A percentile compares a stretch with the other conserved stretches of the same genome.
Evolutionary conservation across 257 asterid species (phyloP).

Genomic region (Gentiana dahurica): DNA sequence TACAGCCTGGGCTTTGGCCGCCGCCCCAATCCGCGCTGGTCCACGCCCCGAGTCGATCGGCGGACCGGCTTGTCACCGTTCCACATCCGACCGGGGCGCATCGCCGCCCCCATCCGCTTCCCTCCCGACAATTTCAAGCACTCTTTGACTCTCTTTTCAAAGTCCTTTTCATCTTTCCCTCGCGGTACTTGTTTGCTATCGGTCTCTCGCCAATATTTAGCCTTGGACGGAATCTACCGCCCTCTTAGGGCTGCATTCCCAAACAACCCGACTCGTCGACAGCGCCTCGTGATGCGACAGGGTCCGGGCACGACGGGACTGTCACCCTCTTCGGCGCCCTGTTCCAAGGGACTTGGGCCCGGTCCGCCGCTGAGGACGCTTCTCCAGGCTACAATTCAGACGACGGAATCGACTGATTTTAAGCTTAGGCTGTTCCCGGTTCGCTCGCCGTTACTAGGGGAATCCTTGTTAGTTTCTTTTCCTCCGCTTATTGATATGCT

Average conservation of each 20-base stretch:
- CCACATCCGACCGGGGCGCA: slow-evolving; percentile 41
- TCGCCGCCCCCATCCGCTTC: slow-evolving; percentile 49
- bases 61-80: not conserved
- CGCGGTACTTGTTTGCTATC: no score
- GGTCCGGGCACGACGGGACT: no score
- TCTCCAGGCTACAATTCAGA: not conserved
- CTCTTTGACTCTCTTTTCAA: slow-evolving; percentile 26
- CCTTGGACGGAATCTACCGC: not conserved
- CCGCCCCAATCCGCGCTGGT: no score
- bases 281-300: no score
- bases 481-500: slow-evolving; percentile 16
- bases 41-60: no score
- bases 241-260: not conserved
- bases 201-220: no score
- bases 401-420: not conserved
- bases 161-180: no score
- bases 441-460: slow-evolving; percentile 38
- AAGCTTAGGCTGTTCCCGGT: slow-evolving; percentile 28
- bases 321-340: no score
- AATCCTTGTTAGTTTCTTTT: slow-evolving; percentile 19
- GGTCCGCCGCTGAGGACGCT: no score
- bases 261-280: not conserved
- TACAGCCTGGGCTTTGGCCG: no score
- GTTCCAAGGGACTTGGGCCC: no score
- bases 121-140: slow-evolving; percentile 38